These are phyloP conservation scores for Sporisorium graminicola DNA, from an alignment of 1,284 basidiomycete genomes.

Conservation along the genomic window DNA sequence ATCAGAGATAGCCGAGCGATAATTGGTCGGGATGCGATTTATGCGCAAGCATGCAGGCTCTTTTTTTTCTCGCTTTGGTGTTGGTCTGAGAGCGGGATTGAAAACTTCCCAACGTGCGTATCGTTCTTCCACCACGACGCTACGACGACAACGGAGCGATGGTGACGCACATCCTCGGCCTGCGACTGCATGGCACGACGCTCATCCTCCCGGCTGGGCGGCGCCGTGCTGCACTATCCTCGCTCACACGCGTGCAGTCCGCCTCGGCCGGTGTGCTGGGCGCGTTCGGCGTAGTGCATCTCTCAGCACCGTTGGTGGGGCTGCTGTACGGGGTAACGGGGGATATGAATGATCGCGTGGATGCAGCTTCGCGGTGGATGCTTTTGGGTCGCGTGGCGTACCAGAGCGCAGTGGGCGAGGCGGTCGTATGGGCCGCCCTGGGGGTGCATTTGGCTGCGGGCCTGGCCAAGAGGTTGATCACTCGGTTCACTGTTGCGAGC, in stretches of 20 bases:
- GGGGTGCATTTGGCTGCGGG: constrained; percentile 47
- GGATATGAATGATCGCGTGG: constrained; percentile 44
- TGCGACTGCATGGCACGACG: constrained; percentile 11
- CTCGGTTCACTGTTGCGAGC: constrained; percentile 16
- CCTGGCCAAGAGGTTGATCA: constrained; percentile 26
- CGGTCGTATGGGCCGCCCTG: constrained; percentile 54
- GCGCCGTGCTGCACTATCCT: constrained; percentile 10
- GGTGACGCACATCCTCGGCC: constrained; percentile 24
- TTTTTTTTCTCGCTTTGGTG: neutral
- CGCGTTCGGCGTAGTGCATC: constrained; percentile 35
- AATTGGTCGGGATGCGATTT: constrained; percentile 1
- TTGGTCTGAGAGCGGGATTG: neutral
- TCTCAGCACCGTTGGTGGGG: constrained; percentile 34
- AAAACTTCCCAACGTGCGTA: no score
- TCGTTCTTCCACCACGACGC: neutral
- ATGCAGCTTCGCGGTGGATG: constrained; percentile 50
- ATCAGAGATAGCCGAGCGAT: neutral
- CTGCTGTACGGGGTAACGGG: constrained; percentile 15
- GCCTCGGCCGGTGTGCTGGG: constrained; percentile 21
- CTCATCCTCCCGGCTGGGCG: neutral
- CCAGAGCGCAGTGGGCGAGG: constrained; percentile 54
- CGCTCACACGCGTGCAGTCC: constrained; percentile 21
- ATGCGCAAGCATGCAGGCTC: constrained; percentile 1
- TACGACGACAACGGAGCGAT: neutral
- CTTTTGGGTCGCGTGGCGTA: constrained; percentile 64